Percentiles rank a stretch among this genome's conserved stretches.
These are phyloP conservation scores for Dendrocalamus latiflorus DNA, from an alignment of 202 grass and related monocot species.

Conservation along the genomic window DNA sequence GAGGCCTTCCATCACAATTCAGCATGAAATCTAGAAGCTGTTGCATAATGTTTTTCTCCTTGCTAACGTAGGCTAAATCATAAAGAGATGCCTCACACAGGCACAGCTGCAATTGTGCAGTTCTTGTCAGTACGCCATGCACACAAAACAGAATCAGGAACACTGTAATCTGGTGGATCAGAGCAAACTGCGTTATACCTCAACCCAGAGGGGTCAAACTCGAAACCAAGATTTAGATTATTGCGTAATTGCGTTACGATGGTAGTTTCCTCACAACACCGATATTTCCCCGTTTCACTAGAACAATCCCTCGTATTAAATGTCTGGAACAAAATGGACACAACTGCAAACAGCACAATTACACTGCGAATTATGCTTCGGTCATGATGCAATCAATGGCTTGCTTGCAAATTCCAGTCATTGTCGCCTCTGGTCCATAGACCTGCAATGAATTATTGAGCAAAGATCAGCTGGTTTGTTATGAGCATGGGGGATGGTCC, in stretches of 20 bases:
- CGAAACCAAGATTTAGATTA: constrained; percentile 26
- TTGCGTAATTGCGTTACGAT: not conserved
- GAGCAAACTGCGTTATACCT: not conserved
- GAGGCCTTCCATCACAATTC: too few species aligned
- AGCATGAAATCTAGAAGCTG: too few species aligned
- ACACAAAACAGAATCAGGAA: not conserved
- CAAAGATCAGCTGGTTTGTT: not conserved
- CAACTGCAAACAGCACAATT: not conserved
- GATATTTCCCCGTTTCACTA: not conserved
- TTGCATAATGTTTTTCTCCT: too few species aligned
- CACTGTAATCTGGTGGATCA: not conserved
- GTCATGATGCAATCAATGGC: constrained; percentile 93
- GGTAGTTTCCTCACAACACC: constrained; percentile 12
- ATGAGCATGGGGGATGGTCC: not conserved
- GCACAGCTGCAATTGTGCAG: too few species aligned
- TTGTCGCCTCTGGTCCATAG: constrained; percentile 90
- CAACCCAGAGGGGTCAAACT: not conserved
- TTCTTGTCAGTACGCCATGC: too few species aligned
- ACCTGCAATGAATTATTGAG: constrained; percentile 49
- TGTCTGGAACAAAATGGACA: constrained; percentile 8
- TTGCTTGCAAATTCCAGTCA: constrained; percentile 98
- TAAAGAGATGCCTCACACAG: too few species aligned
- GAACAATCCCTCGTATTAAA: not conserved
- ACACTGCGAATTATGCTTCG: constrained; percentile 29
- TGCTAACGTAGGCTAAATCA: too few species aligned